Conservation (phyloP, 495 filamentous ascomycete species). For the Hypomontagnella submonticulosa region DNA sequence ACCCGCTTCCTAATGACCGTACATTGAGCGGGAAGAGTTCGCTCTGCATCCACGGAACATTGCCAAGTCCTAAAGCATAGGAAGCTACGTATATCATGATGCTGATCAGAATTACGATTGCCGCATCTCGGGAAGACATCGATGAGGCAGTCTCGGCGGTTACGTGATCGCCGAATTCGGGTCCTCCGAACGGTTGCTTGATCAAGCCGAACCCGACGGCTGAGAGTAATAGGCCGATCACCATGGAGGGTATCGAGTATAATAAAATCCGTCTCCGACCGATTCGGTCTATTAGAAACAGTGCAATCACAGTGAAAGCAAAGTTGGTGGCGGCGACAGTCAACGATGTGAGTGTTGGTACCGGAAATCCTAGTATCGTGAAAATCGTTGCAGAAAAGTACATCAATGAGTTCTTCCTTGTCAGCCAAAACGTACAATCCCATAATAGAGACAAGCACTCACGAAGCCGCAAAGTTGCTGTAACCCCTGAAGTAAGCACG, state of each 20-base stretch:
- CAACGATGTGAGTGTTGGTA: slow-evolving; percentile 83
- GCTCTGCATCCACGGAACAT: slow-evolving; percentile 92
- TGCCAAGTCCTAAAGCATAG: slow-evolving; percentile 89
- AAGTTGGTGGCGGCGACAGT: slow-evolving; percentile 88
- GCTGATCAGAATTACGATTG: slow-evolving; percentile 70
- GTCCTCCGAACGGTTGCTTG: slow-evolving; percentile 52
- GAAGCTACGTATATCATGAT: slow-evolving; percentile 85
- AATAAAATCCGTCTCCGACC: slow-evolving; percentile 85
- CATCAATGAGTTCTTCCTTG: slow-evolving; percentile 82
- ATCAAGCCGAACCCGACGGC: slow-evolving; percentile 74
- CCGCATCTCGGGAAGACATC: slow-evolving; percentile 49
- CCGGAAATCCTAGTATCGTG: slow-evolving; percentile 77
- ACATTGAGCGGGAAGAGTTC: slow-evolving; percentile 90
- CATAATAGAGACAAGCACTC: slow-evolving; percentile 45
- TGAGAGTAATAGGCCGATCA: slow-evolving; percentile 72
- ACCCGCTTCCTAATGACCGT: slow-evolving; percentile 79
- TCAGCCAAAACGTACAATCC: slow-evolving; percentile 23
- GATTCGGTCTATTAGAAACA: slow-evolving; percentile 80
- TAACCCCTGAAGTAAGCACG: slow-evolving; percentile 85
- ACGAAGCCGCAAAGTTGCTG: slow-evolving; percentile 93
- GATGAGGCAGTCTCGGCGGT: slow-evolving; percentile 11
- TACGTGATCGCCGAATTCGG: slow-evolving; percentile 36
- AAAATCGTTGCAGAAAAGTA: slow-evolving; percentile 96
- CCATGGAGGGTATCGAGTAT: slow-evolving; percentile 87
- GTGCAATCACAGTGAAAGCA: slow-evolving; percentile 78